phyloP scores from a whole-genome alignment of 2,329 filamentous ascomycete species.

The Aspergillus thermomutatus region DNA sequence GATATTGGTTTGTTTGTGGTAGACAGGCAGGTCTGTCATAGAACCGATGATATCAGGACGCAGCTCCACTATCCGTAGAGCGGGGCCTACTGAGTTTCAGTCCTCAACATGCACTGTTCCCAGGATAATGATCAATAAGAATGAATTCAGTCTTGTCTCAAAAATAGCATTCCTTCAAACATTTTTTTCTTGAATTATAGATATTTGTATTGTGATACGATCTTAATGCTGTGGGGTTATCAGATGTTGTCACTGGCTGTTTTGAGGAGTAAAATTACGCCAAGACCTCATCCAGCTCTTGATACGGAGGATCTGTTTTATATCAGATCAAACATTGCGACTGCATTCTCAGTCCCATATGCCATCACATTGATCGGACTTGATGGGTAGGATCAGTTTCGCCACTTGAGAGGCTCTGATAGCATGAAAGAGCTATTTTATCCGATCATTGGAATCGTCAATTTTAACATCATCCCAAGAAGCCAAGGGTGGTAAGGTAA shows the following conservation, averaged over 20 bases:
- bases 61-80: neutral
- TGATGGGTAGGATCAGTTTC: neutral
- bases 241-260: neutral
- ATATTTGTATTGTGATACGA: neutral
- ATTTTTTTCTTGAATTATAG: neutral
- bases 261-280: slow-evolving; percentile 1
- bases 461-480: neutral
- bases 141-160: neutral
- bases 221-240: neutral
- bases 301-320: neutral
- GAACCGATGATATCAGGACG: neutral
- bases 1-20: neutral
- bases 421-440: neutral
- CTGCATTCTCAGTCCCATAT: neutral
- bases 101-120: neutral
- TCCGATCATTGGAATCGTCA: neutral
- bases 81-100: neutral
- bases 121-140: neutral
- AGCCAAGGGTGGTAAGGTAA: neutral
- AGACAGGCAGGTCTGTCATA: neutral
- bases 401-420: neutral
- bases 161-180: neutral
- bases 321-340: neutral
- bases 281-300: neutral
- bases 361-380: neutral